Evolutionary conservation across 2,329 filamentous ascomycete species (phyloP).

Genomic region (Botrytis fragariae): DNA sequence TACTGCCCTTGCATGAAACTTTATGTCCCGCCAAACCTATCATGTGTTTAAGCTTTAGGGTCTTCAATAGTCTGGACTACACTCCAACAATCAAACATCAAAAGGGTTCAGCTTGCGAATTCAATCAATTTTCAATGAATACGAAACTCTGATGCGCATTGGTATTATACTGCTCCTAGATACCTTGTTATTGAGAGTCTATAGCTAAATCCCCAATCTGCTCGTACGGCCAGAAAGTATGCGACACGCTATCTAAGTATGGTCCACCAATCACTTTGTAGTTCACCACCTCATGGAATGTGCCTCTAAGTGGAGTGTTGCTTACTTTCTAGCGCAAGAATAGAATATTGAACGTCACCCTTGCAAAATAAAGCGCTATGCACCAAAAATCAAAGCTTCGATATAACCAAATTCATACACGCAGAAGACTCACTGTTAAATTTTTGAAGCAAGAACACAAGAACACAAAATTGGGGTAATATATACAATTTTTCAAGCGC

Average conservation of each 20-base stretch:
- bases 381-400: neutral
- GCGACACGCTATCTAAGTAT: neutral
- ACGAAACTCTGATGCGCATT: neutral
- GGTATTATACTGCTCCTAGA: neutral
- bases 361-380: neutral
- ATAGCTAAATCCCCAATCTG: neutral
- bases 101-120: neutral
- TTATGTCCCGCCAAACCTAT: neutral
- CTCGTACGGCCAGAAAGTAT: neutral
- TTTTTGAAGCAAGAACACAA: neutral
- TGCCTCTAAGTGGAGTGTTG: neutral
- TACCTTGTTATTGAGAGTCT: neutral
- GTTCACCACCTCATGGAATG: neutral
- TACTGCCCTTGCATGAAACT: neutral
- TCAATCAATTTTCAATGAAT: neutral
- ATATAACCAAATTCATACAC: neutral
- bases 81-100: neutral
- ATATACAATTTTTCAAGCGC: neutral
- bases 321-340: neutral
- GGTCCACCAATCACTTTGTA: neutral
- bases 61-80: neutral
- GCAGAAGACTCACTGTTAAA: neutral
- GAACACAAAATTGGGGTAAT: too few relatives aligned
- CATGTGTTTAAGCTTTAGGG: neutral
- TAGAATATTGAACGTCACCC: neutral